Base-by-base conservation (phyloP, 768 basidiomycete species). In the Kwoniella dejecticola region DNA sequence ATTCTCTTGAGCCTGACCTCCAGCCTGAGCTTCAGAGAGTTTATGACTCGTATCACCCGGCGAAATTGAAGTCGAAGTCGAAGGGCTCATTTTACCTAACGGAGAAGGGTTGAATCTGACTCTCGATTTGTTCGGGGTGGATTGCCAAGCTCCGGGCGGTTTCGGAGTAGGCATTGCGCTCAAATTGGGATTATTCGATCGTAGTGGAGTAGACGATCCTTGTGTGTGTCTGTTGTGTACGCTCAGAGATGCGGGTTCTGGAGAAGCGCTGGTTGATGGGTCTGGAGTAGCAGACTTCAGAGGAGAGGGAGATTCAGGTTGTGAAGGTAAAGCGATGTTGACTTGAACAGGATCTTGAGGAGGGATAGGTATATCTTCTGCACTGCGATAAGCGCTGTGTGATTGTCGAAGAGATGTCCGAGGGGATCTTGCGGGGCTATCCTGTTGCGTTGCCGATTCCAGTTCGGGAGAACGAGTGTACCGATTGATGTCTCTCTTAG, bases 21-120 rank as follows among this genome's bases (percentile, higher is more conserved):
- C n/a, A n/a, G n/a, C n/a, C n/a, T n/a, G n/a, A n/a, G n/a, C n/a
- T n/a, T n/a, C n/a, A n/a, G n/a, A 27, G 24, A 30, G 27, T n/a
- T n/a, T 17, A 15, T 11, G 52, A 59, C 5, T 47, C 46, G 38
- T 50, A 47, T 53, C 40, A 17, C n/a, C 57, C n/a, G n/a, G n/a
- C n/a, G n/a, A n/a, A n/a, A n/a, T n/a, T n/a, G n/a, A n/a, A n/a
- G n/a, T n/a, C n/a, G n/a, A n/a, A 21, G 29, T 30, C 6, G 31
- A 3, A 11, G 56, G 56, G 26, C 45, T 48, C 5, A 23, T 45
- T 19, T 62, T 36, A 26, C 62, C 26, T 11, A 66, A 30, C 0
- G 68, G 68, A 1, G 67, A 67, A 48, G 56, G 56, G 4, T n/a
- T 48, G 23, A 69, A 69, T 6, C 68, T 62, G 15, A 69, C 65